Percentiles rank a stretch among this genome's conserved stretches.
Conservation (phyloP, 108 stramenopile species). For the Cylindrotheca fusiformis region DNA sequence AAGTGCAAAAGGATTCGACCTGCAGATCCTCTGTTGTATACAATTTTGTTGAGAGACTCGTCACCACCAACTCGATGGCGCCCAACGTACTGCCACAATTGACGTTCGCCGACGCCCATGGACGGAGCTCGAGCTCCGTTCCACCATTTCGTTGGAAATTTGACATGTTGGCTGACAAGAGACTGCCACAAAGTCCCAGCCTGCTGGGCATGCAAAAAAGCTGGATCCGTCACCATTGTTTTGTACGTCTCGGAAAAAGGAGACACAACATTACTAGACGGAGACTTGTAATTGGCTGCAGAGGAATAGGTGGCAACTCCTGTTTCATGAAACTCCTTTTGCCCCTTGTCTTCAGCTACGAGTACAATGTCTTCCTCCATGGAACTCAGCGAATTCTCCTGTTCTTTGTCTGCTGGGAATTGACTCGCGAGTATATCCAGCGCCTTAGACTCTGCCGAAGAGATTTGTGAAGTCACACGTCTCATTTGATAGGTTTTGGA, state of each 20-base stretch:
- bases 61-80: constrained; percentile 62
- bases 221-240: constrained; percentile 27
- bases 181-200: constrained; percentile 77
- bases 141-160: constrained; percentile 70
- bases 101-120: constrained; percentile 14
- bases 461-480: not conserved
- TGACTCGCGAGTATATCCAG: not conserved
- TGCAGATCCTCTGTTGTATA: constrained; percentile 44
- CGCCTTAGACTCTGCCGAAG: not conserved
- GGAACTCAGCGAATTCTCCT: no score
- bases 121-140: constrained; percentile 50
- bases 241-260: constrained; percentile 1
- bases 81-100: constrained; percentile 65
- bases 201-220: constrained; percentile 50
- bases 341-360: no score
- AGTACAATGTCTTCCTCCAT: no score
- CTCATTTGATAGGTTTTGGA: not conserved
- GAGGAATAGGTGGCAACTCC: no score
- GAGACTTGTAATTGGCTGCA: no score
- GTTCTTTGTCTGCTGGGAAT: not conserved
- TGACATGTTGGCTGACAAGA: constrained; percentile 73
- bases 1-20: constrained; percentile 73
- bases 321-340: no score
- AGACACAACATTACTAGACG: constrained; percentile 2
- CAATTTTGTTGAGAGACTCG: constrained; percentile 41